phyloP scores from a whole-genome alignment of 768 basidiomycete genomes.

The Tylopilus plumbeoviolaceoides region DNA sequence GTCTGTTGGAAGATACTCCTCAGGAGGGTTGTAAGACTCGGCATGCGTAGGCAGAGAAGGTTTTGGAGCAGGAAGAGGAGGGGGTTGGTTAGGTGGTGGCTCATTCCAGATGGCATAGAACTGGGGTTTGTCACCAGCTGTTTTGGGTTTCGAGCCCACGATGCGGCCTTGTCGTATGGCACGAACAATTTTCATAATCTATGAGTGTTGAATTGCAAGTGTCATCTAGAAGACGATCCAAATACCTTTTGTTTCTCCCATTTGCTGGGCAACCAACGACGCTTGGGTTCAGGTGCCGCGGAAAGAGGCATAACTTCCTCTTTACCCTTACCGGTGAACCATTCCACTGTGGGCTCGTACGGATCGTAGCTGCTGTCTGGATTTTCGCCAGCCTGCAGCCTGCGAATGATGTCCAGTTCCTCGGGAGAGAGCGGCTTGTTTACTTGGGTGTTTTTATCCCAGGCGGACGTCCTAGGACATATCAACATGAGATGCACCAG shows the following conservation, averaged over 20 bases:
- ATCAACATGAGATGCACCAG: background rate
- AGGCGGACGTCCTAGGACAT: slow-evolving; percentile 74
- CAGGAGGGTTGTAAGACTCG: slow-evolving; percentile 99
- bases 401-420: slow-evolving; percentile 91
- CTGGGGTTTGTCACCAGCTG: slow-evolving; percentile 55
- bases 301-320: slow-evolving; percentile 93
- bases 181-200: slow-evolving; percentile 99
- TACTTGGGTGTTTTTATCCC: slow-evolving; percentile 82
- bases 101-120: slow-evolving; percentile 92
- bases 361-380: slow-evolving; percentile 89
- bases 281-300: slow-evolving; percentile 90
- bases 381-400: slow-evolving; percentile 87
- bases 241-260: slow-evolving; percentile 99
- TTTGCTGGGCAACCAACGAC: slow-evolving; percentile 95
- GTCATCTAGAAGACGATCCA: background rate
- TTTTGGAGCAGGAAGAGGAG: slow-evolving; percentile 93
- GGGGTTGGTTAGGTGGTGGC: slow-evolving; percentile 65
- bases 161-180: slow-evolving; percentile 97
- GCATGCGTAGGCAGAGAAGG: slow-evolving; percentile 82
- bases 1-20: slow-evolving; percentile 88
- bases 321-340: slow-evolving; percentile 96
- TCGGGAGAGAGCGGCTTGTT: slow-evolving; percentile 84
- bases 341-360: slow-evolving; percentile 90
- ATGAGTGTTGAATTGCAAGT: slow-evolving; percentile 4
- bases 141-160: slow-evolving; percentile 81